Evolutionary conservation across 2,329 filamentous ascomycete species (phyloP).

Genomic region (Colletotrichum gloeosporioides): DNA sequence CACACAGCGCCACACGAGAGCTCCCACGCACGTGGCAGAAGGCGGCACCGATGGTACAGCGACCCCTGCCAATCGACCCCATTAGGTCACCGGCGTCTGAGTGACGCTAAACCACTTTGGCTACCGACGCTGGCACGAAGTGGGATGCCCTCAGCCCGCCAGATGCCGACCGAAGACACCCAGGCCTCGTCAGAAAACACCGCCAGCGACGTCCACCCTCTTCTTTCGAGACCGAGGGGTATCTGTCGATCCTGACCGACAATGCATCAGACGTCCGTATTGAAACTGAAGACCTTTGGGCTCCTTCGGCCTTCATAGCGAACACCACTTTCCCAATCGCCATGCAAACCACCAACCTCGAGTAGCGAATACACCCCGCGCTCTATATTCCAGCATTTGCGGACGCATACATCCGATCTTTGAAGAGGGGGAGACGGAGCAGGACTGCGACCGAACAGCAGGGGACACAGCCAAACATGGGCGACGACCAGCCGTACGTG

Average conservation of each 20-base stretch:
- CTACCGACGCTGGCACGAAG: constrained; percentile 14
- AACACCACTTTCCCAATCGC: neutral
- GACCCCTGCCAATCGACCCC: neutral
- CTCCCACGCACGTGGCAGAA: neutral
- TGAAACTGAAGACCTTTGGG: neutral
- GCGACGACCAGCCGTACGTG: constrained; percentile 50
- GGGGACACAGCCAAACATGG: neutral
- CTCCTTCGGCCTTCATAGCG: constrained; percentile 5
- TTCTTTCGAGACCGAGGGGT: neutral
- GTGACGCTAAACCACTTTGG: constrained; percentile 18
- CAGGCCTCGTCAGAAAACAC: neutral
- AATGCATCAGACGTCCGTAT: neutral
- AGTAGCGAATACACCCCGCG: neutral
- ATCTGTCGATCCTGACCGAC: neutral
- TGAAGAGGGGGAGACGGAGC: neutral
- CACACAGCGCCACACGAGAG: neutral
- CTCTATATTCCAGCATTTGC: neutral
- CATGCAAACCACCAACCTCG: neutral
- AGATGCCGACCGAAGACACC: neutral
- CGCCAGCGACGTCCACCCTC: neutral
- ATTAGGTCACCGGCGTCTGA: constrained; percentile 16
- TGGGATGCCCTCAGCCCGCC: constrained; percentile 1
- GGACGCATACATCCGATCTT: neutral
- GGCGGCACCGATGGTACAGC: neutral
- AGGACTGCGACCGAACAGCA: neutral